Base-by-base conservation (phyloP, 257 asterid genomes). In the Ophiorrhiza pumila region DNA sequence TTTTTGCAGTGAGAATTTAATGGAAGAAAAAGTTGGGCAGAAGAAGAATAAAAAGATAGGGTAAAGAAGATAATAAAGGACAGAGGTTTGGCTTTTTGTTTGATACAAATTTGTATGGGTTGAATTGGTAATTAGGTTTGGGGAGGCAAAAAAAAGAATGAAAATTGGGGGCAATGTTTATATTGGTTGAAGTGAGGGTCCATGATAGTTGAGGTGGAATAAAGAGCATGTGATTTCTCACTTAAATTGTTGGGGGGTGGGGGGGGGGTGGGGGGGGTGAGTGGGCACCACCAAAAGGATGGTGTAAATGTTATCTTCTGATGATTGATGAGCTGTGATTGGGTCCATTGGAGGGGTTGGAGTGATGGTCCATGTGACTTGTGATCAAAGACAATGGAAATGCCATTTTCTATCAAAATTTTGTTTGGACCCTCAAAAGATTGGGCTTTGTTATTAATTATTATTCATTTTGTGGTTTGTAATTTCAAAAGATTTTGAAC, bases 331-430 rank as follows among this genome's bases (percentile, higher is more conserved):
- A 78, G 77, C 35, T 67, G 45, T 62, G 23, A 55, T 1, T 46
- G 79, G 87, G 73, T 29, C 85, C 85, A 70, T 34, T 25, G 14
- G 9, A 23, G 25, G 35, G 37, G 72, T 35, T 64, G 43, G 59
- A 43, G 75, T 82, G 76, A 80, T 72, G 78, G 87, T 65, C 52
- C 87, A 79, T 85, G 76, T 77, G 82, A 82, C 84, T 81, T 79
- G 76, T 66, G 79, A 82, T 72, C 81, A 74, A 80, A 65, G 83
- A 71, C 79, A 80, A 59, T 45, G 66, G 41, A 49, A 34, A 52
- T 56, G 63, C 55, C 43, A 52, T 57, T 69, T 13, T 69, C 17
- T 49, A 9, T 56, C 27, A 37, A n/a, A n/a, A n/a, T n/a, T 35
- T 27, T 37, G 14, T 17, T 53, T 68, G 78, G 72, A 55, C 76